Conservation (phyloP, 2,329 filamentous ascomycete genomes). For the Phialophora expanda region DNA sequence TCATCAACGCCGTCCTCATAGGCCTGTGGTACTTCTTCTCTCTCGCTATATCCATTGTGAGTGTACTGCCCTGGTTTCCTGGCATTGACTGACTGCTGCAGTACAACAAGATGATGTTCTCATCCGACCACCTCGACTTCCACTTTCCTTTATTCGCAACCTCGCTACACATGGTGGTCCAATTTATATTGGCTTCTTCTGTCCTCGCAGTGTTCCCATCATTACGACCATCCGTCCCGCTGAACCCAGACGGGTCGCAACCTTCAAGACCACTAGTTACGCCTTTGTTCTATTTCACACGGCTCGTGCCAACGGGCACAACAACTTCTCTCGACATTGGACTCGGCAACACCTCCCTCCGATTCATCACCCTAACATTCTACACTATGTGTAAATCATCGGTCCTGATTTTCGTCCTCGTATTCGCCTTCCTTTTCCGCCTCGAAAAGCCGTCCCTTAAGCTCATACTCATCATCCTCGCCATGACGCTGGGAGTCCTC, state of each 20-base stretch:
- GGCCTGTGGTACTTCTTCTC: constrained; percentile 90
- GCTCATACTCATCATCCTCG: constrained; percentile 82
- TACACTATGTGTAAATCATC: constrained; percentile 99
- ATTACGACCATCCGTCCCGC: constrained; percentile 68
- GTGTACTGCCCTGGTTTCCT: constrained; percentile 44
- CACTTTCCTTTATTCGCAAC: constrained; percentile 95
- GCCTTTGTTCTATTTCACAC: constrained; percentile 86
- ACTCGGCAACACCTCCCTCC: constrained; percentile 90
- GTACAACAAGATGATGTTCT: constrained; percentile 99
- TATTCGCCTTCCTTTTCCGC: constrained; percentile 93
- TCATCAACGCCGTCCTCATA: constrained; percentile 81
- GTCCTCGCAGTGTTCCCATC: constrained; percentile 84
- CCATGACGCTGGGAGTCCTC: constrained; percentile 90
- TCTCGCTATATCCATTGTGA: constrained; percentile 85
- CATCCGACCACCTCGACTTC: constrained; percentile 78
- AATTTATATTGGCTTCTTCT: constrained; percentile 77
- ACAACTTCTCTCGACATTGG: constrained; percentile 96
- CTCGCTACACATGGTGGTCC: constrained; percentile 91
- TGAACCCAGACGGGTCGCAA: constrained; percentile 27
- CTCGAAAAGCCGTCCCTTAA: constrained; percentile 86
- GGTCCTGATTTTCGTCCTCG: constrained; percentile 87
- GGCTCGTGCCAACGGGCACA: constrained; percentile 87
- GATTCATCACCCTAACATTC: constrained; percentile 95
- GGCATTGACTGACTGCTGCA: constrained; percentile 47
- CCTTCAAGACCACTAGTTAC: constrained; percentile 72